Conservation (phyloP, 164 flowering plant species). For the Warburgia ugandensis region DNA sequence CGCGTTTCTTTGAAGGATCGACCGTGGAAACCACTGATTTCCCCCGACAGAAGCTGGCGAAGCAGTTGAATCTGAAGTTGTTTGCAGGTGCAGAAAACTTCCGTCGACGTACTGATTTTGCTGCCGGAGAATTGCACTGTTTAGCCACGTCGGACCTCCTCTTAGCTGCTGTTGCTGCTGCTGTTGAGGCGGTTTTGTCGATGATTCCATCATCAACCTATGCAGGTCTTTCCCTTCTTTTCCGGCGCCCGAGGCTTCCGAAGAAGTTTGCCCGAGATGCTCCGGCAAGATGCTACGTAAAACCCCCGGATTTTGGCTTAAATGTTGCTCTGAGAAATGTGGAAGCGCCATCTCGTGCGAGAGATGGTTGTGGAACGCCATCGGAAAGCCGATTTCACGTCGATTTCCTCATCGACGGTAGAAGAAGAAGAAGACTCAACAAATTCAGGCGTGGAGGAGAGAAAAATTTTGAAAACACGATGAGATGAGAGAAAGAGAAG, state of each 20-base stretch:
- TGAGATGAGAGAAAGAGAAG: conserved; percentile 2
- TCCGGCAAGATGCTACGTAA: conserved; percentile 16
- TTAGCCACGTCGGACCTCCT: conserved; percentile 49
- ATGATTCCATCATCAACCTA: conserved; percentile 4
- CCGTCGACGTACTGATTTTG: too few relatives aligned
- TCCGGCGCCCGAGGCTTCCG: conserved; percentile 10
- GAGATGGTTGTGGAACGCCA: conserved; percentile 33
- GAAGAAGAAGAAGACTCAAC: background rate
- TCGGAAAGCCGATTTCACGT: conserved; percentile 7
- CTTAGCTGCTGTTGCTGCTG: conserved; percentile 14
- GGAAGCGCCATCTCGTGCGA: conserved; percentile 42
- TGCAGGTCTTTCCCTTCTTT: conserved; percentile 15
- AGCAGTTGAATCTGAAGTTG: conserved; percentile 23
- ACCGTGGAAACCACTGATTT: too few relatives aligned
- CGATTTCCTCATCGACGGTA: background rate
- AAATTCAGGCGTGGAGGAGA: background rate
- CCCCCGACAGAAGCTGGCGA: too few relatives aligned
- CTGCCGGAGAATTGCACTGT: conserved; percentile 40
- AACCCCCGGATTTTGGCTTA: conserved; percentile 12
- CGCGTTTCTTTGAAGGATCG: too few relatives aligned
- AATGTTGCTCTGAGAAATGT: conserved; percentile 30
- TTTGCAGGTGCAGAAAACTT: conserved; percentile 43
- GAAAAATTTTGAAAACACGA: too few relatives aligned
- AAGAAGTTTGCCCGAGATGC: conserved; percentile 16
- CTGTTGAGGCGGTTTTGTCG: conserved; percentile 10